phyloP scores from a whole-genome alignment of 2,329 filamentous ascomycete species.

The Fusarium transvaalense region DNA sequence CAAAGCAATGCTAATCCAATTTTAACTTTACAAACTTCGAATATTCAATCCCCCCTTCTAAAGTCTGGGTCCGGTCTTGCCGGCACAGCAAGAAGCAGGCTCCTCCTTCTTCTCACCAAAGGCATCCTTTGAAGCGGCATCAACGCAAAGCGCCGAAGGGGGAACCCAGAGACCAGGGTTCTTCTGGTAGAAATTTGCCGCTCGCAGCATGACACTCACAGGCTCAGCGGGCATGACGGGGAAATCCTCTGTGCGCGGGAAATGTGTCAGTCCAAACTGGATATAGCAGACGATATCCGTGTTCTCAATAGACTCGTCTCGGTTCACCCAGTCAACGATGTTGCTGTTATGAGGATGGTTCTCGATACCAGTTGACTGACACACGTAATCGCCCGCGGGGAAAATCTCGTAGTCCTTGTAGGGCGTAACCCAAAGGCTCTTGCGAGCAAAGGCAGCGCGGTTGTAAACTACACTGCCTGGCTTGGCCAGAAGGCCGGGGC shows the following conservation, averaged over 20 bases:
- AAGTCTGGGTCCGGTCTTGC: slow-evolving; percentile 30
- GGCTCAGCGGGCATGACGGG: slow-evolving; percentile 92
- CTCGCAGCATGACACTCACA: slow-evolving; percentile 82
- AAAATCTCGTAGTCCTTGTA: slow-evolving; percentile 86
- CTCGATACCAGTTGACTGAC: slow-evolving; percentile 82
- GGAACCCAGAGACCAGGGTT: slow-evolving; percentile 87
- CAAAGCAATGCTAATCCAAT: background rate
- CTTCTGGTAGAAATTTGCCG: slow-evolving; percentile 83
- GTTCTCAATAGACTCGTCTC: slow-evolving; percentile 78
- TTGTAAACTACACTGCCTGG: slow-evolving; percentile 87
- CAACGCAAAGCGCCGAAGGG: slow-evolving; percentile 58
- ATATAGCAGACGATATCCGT: slow-evolving; percentile 93
- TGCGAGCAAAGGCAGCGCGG: slow-evolving; percentile 83
- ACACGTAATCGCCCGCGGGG: slow-evolving; percentile 88
- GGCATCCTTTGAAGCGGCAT: slow-evolving; percentile 40
- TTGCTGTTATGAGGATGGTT: slow-evolving; percentile 71
- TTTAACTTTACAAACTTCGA: background rate
- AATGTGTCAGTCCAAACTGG: slow-evolving; percentile 91
- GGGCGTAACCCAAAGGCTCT: slow-evolving; percentile 52
- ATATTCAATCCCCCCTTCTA: slow-evolving; percentile 6
- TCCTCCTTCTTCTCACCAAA: slow-evolving; percentile 39
- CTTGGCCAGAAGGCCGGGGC: slow-evolving; percentile 84
- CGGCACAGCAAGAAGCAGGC: slow-evolving; percentile 41
- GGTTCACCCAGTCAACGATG: slow-evolving; percentile 83
- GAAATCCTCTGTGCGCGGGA: slow-evolving; percentile 91